phyloP scores from a whole-genome alignment of 306 rosid genomes.

The Spatholobus suberectus region DNA sequence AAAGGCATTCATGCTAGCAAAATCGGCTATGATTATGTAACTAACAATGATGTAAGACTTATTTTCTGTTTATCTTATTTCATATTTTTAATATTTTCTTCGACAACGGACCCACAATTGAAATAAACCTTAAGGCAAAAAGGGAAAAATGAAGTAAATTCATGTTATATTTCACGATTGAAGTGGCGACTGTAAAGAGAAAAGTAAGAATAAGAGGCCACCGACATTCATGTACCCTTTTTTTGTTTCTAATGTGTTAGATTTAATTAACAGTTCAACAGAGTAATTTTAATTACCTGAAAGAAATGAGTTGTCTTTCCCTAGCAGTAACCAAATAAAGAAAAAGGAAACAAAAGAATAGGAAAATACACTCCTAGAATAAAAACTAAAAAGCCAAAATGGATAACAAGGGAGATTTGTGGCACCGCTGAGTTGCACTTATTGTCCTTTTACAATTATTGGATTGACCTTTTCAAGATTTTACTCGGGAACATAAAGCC shows the following conservation, averaged over 20 bases:
- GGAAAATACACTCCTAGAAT: not conserved
- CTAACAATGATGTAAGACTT: no score
- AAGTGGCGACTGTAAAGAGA: not conserved
- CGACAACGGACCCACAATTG: not conserved
- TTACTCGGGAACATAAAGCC: slow-evolving; percentile 12
- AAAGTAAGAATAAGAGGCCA: not conserved
- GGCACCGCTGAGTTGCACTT: slow-evolving; percentile 34
- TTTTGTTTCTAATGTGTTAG: not conserved
- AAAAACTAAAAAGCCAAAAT: slow-evolving; percentile 2
- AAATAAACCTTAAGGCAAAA: not conserved
- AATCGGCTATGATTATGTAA: not conserved
- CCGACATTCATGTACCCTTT: not conserved
- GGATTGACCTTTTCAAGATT: slow-evolving; percentile 16
- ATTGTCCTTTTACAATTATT: slow-evolving; percentile 8
- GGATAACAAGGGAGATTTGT: slow-evolving; percentile 43
- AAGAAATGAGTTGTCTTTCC: not conserved
- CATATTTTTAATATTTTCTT: not conserved
- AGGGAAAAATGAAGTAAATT: not conserved
- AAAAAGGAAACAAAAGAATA: not conserved
- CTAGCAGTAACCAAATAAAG: not conserved
- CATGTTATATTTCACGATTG: not conserved
- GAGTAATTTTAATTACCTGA: not conserved
- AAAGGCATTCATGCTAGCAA: not conserved
- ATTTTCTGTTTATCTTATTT: not conserved
- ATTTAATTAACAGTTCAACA: not conserved